Conservation (phyloP, 768 basidiomycete species). For the Boletus bicolor region DNA sequence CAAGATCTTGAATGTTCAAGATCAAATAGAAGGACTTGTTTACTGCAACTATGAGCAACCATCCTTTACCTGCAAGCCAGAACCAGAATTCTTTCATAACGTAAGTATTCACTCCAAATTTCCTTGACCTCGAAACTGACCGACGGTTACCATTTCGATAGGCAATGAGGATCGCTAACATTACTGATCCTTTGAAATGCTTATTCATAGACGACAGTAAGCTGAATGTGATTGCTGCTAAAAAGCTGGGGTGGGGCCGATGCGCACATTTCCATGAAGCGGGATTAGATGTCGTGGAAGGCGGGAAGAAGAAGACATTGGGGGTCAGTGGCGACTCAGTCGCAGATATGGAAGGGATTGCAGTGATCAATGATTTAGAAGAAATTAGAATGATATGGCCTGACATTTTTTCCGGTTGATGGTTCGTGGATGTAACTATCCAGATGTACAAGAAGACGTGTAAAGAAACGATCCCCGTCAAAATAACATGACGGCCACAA, state of each 20-base stretch:
- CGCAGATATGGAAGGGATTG: conserved; percentile 43
- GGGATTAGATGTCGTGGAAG: conserved; percentile 62
- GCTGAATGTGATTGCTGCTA: conserved; percentile 65
- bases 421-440: not conserved
- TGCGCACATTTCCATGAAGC: conserved; percentile 75
- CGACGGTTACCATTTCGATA: conserved; percentile 23
- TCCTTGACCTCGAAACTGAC: not conserved
- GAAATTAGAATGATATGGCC: conserved; percentile 71
- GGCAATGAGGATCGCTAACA: conserved; percentile 62
- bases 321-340: conserved; percentile 36
- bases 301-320: conserved; percentile 50
- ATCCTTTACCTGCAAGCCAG: conserved; percentile 79
- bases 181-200: conserved; percentile 66
- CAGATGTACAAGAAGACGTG: conserved; percentile 2
- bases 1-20: conserved; percentile 64
- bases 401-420: conserved; percentile 56
- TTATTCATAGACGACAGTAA: conserved; percentile 80
- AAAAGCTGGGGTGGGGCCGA: conserved; percentile 62
- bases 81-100: conserved; percentile 63
- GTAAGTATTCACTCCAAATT: conserved; percentile 33
- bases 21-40: conserved; percentile 70
- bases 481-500: conserved; percentile 70
- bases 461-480: conserved; percentile 29
- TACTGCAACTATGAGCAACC: conserved; percentile 72
- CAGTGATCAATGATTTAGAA: conserved; percentile 55